Percentiles rank a stretch among this genome's conserved stretches.
These are phyloP conservation scores for Paspalum vaginatum DNA, from an alignment of 176 grass and related monocot species.

Conservation along the genomic window DNA sequence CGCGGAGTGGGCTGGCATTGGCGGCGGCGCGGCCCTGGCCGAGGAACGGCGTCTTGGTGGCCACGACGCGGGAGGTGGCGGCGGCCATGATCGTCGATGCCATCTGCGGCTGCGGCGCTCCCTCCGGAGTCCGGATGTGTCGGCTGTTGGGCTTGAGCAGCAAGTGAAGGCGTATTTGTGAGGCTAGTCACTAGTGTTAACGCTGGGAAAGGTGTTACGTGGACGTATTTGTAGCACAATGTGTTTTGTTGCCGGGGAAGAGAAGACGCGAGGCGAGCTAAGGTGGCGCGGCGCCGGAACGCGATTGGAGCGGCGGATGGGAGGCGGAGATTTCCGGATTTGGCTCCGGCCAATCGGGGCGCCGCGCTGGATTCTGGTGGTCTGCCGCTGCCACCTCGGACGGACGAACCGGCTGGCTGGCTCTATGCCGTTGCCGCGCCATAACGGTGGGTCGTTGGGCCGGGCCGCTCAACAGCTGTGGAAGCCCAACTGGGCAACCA, in stretches of 20 bases:
- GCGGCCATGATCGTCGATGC: constrained; percentile 71
- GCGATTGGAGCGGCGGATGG: constrained; percentile 47
- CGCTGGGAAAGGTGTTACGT: constrained; percentile 27
- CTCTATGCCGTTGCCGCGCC: not conserved
- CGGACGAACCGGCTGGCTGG: constrained; percentile 41
- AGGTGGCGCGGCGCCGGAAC: not conserved
- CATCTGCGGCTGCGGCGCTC: constrained; percentile 39
- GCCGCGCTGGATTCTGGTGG: constrained; percentile 48
- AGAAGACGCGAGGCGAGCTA: not conserved
- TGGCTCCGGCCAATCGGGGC: constrained; percentile 58
- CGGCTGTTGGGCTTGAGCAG: too few species aligned
- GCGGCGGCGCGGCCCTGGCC: constrained; percentile 61
- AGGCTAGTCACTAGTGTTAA: too few species aligned
- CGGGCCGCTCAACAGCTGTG: not conserved
- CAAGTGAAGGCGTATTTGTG: too few species aligned
- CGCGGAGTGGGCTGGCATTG: constrained; percentile 50
- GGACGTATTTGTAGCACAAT: constrained; percentile 61
- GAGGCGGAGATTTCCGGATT: constrained; percentile 80
- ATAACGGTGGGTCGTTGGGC: not conserved
- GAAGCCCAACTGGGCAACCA: too few species aligned
- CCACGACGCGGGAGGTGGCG: constrained; percentile 54
- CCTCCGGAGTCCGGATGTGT: too few species aligned
- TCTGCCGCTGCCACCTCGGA: constrained; percentile 53
- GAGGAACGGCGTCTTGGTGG: constrained; percentile 61
- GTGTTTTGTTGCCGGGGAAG: constrained; percentile 28